Evolutionary conservation across 2,329 filamentous ascomycete genomes (phyloP), one percentile per base, ranked within the genome.

Genomic region (Monosporascus sp.): DNA sequence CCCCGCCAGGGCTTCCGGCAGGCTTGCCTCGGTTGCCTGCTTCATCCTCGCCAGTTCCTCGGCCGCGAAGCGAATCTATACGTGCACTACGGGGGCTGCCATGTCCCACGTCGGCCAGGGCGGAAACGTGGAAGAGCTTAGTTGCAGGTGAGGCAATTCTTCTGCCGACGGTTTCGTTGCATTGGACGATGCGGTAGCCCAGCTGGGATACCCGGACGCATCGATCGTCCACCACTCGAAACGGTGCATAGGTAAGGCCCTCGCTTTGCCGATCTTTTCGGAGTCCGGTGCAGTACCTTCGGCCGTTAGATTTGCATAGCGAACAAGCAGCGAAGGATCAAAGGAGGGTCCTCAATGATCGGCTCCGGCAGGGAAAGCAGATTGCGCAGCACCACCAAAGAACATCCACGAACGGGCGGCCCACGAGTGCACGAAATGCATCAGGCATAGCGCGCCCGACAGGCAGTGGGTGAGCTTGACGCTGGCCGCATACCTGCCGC

Each of bases 151-250:
- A 8, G 41, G 50, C 3, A 65, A 40, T 22, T 63, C 56, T 8
- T 63, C 56, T 2, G 59, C 50, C 5, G 63, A 37, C 16, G 63
- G 68, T 53, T 57, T 65, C 17, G 62, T 66, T 16, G 58, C 67
- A 26, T 55, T 59, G 31, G 62, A 64, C 1, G 61, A 59, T 0
- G 55, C 53, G n/a, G 56, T 54, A 2, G 65, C 58, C 58, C 62
- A 68, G 2, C 51, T n/a, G 2, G 63, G 65, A 26, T 65, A 71
- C 1, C 68, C 64, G 0, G 66, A 67, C 0, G 64, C 69, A 0
- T 63, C 58, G 6, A 51, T 59, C 27, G 63, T 65, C 73, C 74
- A 80, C 72, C 75, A 78, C 63, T 78, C 73, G 53, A 70, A 78
- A 7, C 76, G 70, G 57, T 78, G 72, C 51, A 74, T 63, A 1